Base-by-base conservation (phyloP, 2,329 filamentous ascomycete species). In the Sporothrix mexicana region DNA sequence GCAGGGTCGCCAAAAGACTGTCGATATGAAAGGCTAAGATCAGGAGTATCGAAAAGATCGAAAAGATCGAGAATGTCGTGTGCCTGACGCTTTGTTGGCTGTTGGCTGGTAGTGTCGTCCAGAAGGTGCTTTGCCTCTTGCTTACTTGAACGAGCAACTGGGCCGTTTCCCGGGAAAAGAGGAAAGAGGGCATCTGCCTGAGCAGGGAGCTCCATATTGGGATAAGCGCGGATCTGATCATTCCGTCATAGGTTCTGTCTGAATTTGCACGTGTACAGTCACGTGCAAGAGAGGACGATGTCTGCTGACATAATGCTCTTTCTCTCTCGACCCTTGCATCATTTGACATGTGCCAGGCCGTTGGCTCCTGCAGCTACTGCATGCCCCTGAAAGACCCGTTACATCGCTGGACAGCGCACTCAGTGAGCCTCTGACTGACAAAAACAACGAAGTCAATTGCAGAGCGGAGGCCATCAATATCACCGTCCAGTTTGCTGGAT, bases 191-290 rank as follows among this genome's bases (percentile, higher is more conserved):
- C 62, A 51, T 25, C 17, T 68, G 66, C 45, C 45, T 68, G 64
- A 55, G 43, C 49, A 69, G 49, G 49, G 67, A 45, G 59, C 53
- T 55, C 59, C 70, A 30, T 41, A 68, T 61, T 66, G n/a, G 70
- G 70, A 30, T 49, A 72, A 72, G 70, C 62, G 62, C 20, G 41
- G 12, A 61, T 20, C 66, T 20, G 23, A 12, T 15, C 15, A 71
- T 72, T 72, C 70, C 70, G 70, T 72, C 70, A 72, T 72, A 55
- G 61, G 30, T 47, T 20, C 4, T 4, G 30, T 5, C 7, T 36
- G 20, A 8, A 12, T 30, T 2, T 25, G 13, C 57, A 71, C 69
- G 53, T 71, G 69, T 25, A 12, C 30, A 23, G 6, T 20, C 69
- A 51, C 62, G 20, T 13, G 23, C 17, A n/a, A 9, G n/a, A 1